Base-by-base conservation (phyloP, 164 flowering plant species). In the Dillenia suffruticosa region DNA sequence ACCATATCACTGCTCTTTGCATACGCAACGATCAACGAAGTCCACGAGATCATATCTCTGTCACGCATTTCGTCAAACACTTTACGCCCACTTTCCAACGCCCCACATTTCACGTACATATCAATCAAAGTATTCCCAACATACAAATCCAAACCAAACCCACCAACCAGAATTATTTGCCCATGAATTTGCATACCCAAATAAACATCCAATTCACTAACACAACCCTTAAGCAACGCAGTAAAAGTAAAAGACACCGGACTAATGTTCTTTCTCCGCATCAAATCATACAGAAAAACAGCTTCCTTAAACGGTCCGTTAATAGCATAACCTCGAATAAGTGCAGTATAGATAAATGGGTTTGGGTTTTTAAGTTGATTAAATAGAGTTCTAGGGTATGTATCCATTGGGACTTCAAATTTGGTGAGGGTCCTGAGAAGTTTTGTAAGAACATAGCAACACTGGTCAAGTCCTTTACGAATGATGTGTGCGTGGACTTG, bases 261-360 rank as follows among this genome's bases (percentile, higher is more conserved):
- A n/a, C 61, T 46, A 26, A 54, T 52, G 6, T 84, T 80, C 9
- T 63, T 65, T 44, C 59, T 67, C 51, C 87, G 76, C 92, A 86
- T 86, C 43, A 58, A 50, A 56, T n/a, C 26, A 65, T 84, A 84
- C 56, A 77, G 22, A 3, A 17, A 9, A 16, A 78, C 53, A 1
- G 89, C 54, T 54, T 81, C 76, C 2, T 46, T 53, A 6, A 73
- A 3, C 1, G 44, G 16, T 2, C 81, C 83, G 46, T 76, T 74
- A 10, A 70, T 9, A 46, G 66, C 22, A 49, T 81, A 81, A 0
- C 87, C 89, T 16, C 86, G 80, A 56, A 86, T 81, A 15, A 86
- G 55, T n/a, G 92, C 77, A 16, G 85, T 80, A 70, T 74, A 86
- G 13, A 86, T 76, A 68, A 86, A 86, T n/a, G 84, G 77, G 63